Evolutionary conservation across 2,329 filamentous ascomycete genomes (phyloP).

Genomic region (Ascosphaera aggregata): DNA sequence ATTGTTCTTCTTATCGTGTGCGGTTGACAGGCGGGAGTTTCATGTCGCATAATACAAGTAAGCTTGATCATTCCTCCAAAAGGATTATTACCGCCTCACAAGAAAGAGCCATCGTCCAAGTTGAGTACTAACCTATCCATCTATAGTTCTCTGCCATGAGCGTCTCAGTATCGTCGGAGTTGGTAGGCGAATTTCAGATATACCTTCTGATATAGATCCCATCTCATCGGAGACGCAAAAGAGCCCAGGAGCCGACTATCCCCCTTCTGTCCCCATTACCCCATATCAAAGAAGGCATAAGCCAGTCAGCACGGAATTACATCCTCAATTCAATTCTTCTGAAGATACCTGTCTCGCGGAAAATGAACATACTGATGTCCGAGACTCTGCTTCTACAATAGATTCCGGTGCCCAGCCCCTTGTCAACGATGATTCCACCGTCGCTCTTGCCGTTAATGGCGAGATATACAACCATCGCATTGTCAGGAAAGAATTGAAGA

Average conservation of each 20-base stretch:
- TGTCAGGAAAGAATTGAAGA: conserved; percentile 66
- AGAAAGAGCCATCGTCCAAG: no score
- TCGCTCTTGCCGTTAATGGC: conserved; percentile 92
- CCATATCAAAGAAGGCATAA: neutral
- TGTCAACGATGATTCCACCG: conserved; percentile 68
- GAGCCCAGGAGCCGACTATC: neutral
- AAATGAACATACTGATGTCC: neutral
- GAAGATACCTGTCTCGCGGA: conserved; percentile 6
- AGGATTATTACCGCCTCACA: no score
- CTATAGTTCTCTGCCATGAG: conserved; percentile 77
- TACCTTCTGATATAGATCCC: neutral
- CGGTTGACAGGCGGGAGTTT: conserved; percentile 61
- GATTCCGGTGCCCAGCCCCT: conserved; percentile 91
- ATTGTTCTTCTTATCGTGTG: conserved; percentile 2
- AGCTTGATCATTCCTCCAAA: conserved; percentile 11
- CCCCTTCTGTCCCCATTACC: neutral
- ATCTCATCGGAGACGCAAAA: neutral
- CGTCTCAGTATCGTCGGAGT: conserved; percentile 94
- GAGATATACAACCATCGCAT: conserved; percentile 99
- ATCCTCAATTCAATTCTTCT: no score
- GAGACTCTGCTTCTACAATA: conserved; percentile 13
- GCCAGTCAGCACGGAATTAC: no score
- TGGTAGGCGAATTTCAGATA: conserved; percentile 30
- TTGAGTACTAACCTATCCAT: conserved; percentile 9
- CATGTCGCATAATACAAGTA: conserved; percentile 78